A percentile compares a stretch with the other conserved stretches of the same genome.
These are phyloP conservation scores for Ophiostoma piceae DNA, from an alignment of 2,329 filamentous ascomycete genomes.

Conservation along the genomic window DNA sequence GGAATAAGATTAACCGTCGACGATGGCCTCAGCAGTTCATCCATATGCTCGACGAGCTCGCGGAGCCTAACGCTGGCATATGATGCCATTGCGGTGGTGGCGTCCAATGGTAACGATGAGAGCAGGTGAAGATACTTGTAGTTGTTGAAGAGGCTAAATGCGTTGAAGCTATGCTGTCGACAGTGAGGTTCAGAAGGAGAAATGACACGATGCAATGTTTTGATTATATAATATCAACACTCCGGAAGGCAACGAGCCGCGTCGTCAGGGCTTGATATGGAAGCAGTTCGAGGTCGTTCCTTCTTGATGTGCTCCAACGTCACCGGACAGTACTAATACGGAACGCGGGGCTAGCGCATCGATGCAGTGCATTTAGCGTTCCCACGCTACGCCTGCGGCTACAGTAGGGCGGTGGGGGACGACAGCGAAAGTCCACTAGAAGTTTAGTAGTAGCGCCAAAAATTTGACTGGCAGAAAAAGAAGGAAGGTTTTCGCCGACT, in stretches of 20 bases:
- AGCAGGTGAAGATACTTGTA: not conserved
- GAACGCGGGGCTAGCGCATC: conserved; percentile 21
- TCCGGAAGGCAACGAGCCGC: not conserved
- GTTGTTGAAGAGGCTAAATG: not conserved
- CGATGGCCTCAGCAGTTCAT: conserved; percentile 40
- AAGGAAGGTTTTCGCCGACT: not conserved
- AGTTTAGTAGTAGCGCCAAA: not conserved
- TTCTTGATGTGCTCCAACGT: not conserved
- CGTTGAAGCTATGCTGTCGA: not conserved
- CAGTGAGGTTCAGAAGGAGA: not conserved
- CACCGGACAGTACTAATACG: not conserved
- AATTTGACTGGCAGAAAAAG: conserved; percentile 23
- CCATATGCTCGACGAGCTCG: conserved; percentile 51
- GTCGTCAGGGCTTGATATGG: not conserved
- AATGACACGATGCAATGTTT: not conserved
- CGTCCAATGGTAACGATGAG: conserved; percentile 33
- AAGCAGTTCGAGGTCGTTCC: not conserved
- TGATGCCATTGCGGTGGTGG: conserved; percentile 21
- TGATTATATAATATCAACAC: not conserved
- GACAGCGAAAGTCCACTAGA: conserved; percentile 5
- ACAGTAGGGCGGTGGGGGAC: conserved; percentile 20
- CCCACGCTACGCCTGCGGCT: not conserved
- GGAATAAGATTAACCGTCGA: conserved; percentile 37
- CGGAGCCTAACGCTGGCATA: conserved; percentile 48
- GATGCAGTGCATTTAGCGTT: not conserved